These are phyloP conservation scores for Neospora caninum DNA, from an alignment of 169 alveolate genomes.

Conservation along the genomic window DNA sequence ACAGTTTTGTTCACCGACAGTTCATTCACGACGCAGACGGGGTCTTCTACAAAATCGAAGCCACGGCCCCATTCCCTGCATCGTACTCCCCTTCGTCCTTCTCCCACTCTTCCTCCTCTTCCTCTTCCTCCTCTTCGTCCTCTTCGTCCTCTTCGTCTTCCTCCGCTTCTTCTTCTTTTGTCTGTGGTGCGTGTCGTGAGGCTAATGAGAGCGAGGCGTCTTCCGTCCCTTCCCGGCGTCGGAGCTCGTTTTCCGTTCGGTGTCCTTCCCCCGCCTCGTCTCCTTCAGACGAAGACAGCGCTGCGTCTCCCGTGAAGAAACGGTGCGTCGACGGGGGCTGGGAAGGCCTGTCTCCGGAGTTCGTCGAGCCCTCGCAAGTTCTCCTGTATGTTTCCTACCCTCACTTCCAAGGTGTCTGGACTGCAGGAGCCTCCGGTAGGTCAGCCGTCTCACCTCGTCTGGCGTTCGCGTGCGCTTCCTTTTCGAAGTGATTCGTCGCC, in stretches of 20 bases:
- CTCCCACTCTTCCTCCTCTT: background rate
- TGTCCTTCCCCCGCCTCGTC: no score
- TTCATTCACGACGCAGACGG: slow-evolving; percentile 33
- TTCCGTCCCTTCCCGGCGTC: no score
- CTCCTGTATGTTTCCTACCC: slow-evolving; percentile 34
- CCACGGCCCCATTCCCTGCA: slow-evolving; percentile 18
- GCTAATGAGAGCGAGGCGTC: background rate
- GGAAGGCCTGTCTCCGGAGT: background rate
- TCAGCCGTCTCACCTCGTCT: background rate
- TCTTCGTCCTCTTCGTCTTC: background rate
- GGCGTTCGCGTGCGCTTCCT: background rate
- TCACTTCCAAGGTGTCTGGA: slow-evolving; percentile 4
- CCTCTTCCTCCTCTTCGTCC: background rate
- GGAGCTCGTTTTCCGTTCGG: no score
- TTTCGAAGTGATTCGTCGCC: no score
- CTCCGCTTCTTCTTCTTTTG: background rate
- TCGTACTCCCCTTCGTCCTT: background rate
- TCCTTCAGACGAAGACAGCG: no score
- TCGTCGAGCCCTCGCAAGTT: slow-evolving; percentile 39
- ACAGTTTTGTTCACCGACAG: slow-evolving; percentile 15
- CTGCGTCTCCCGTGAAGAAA: background rate
- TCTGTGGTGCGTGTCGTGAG: background rate
- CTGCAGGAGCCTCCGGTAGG: slow-evolving; percentile 50
- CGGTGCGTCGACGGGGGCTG: background rate
- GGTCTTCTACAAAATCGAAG: slow-evolving; percentile 40